These are phyloP conservation scores for Stereocaulon alpinum DNA, from an alignment of 495 filamentous ascomycete species.

Conservation along the genomic window DNA sequence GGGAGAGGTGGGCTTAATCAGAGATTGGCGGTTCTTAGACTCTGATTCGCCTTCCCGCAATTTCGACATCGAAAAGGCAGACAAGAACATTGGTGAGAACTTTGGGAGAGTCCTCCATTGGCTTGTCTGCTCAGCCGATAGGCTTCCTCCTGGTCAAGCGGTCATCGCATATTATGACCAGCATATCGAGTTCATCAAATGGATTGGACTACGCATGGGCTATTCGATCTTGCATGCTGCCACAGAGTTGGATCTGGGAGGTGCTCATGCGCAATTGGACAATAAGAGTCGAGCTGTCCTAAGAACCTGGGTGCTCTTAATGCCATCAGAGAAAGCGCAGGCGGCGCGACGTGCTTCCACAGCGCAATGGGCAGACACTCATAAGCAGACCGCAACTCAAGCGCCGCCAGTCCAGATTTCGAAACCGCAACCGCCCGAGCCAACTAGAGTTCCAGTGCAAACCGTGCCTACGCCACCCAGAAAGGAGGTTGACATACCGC, in stretches of 20 bases:
- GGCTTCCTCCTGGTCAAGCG: conserved; percentile 11
- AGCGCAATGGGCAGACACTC: conserved; percentile 4
- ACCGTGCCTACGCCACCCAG: neutral
- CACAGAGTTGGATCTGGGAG: conserved; percentile 1
- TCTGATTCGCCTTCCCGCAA: neutral
- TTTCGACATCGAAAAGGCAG: conserved; percentile 12
- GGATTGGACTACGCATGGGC: conserved; percentile 10
- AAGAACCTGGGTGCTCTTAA: conserved; percentile 5
- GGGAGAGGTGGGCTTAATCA: conserved; percentile 5
- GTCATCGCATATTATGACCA: conserved; percentile 11
- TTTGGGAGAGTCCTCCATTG: conserved; percentile 10
- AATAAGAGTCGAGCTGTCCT: neutral
- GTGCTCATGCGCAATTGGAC: conserved; percentile 8
- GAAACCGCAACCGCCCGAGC: neutral
- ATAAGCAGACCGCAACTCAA: neutral
- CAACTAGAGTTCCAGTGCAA: neutral
- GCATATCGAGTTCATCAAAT: conserved; percentile 10
- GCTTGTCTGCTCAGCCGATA: conserved; percentile 12
- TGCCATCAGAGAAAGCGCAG: conserved; percentile 9
- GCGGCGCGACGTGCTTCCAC: neutral
- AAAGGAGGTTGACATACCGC: neutral
- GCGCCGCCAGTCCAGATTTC: neutral
- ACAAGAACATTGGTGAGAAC: conserved; percentile 12
- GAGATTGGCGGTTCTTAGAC: conserved; percentile 13
- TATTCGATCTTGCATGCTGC: conserved; percentile 5